These are phyloP conservation scores for Trifolium pratense DNA, from an alignment of 306 rosid species.

Conservation along the genomic window DNA sequence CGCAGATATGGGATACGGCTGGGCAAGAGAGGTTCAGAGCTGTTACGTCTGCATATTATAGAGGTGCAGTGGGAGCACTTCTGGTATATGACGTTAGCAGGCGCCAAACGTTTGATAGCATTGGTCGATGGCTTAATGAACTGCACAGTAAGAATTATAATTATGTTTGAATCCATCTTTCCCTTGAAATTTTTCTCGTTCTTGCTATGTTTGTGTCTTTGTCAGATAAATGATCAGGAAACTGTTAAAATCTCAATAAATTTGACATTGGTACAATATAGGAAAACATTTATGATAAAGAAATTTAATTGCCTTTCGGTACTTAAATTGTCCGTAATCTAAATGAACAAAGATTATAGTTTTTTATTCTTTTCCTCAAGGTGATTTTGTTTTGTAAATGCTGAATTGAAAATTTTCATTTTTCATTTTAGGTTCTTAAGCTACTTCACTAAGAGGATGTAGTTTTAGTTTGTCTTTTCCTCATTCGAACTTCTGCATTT, in stretches of 20 bases:
- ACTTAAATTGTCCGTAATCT: neutral
- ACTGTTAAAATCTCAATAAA: slow-evolving; percentile 19
- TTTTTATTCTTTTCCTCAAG: neutral
- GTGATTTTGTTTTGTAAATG: slow-evolving; percentile 28
- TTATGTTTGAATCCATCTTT: slow-evolving; percentile 5
- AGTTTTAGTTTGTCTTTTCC: neutral
- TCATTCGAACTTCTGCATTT: neutral
- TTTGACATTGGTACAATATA: neutral
- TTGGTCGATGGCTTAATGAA: slow-evolving; percentile 88
- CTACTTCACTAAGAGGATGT: slow-evolving; percentile 6
- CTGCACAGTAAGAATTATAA: slow-evolving; percentile 73
- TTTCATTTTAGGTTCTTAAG: slow-evolving; percentile 18
- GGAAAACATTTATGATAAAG: neutral
- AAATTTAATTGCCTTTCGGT: slow-evolving; percentile 15
- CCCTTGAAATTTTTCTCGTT: slow-evolving; percentile 14
- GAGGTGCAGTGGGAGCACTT: slow-evolving; percentile 96
- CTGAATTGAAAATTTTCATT: slow-evolving; percentile 21
- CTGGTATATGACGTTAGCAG: slow-evolving; percentile 84
- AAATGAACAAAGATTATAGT: slow-evolving; percentile 16
- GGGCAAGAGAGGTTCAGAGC: slow-evolving; percentile 96
- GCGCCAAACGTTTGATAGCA: slow-evolving; percentile 84
- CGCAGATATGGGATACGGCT: slow-evolving; percentile 95
- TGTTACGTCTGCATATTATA: slow-evolving; percentile 87
- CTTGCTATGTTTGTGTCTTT: slow-evolving; percentile 33
- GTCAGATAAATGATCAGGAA: slow-evolving; percentile 31